Conservation (phyloP, 768 basidiomycete genomes). For the Lyophyllum atratum region DNA sequence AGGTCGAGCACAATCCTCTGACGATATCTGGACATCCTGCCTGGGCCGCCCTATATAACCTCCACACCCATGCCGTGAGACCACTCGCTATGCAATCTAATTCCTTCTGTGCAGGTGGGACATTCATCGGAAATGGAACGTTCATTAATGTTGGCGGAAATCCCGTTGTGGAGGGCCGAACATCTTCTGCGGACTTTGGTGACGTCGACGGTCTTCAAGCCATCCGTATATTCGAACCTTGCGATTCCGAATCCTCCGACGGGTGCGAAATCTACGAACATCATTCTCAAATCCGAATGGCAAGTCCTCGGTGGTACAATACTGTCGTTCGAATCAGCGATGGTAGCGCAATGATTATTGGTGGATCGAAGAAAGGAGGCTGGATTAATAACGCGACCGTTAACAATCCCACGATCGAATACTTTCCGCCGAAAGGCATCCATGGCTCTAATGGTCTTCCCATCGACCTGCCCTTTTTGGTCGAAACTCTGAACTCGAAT, state of each 20-base stretch:
- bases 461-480: conserved; percentile 61
- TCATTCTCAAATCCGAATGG: conserved; percentile 65
- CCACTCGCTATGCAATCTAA: conserved; percentile 73
- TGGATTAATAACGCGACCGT: conserved; percentile 85
- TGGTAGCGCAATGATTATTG: conserved; percentile 83
- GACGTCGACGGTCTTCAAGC: conserved; percentile 75
- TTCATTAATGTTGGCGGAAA: conserved; percentile 82
- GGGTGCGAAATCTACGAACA: conserved; percentile 68
- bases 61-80: conserved; percentile 60
- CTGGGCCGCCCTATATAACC: conserved; percentile 77
- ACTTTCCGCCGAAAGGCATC: conserved; percentile 78
- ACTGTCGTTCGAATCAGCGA: conserved; percentile 70
- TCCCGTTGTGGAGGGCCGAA: conserved; percentile 66
- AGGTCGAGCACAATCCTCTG: conserved; percentile 84
- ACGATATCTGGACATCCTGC: conserved; percentile 75
- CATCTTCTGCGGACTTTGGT: conserved; percentile 73
- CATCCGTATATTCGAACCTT: conserved; percentile 72
- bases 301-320: conserved; percentile 81
- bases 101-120: conserved; percentile 85
- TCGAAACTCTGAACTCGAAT: conserved; percentile 78
- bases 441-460: conserved; percentile 68
- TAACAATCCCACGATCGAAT: conserved; percentile 83
- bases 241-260: conserved; percentile 45
- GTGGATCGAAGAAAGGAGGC: conserved; percentile 79
- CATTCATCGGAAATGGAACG: conserved; percentile 76